phyloP scores from a whole-genome alignment of 106 monocot genomes.

The Apostasia ramifera region DNA sequence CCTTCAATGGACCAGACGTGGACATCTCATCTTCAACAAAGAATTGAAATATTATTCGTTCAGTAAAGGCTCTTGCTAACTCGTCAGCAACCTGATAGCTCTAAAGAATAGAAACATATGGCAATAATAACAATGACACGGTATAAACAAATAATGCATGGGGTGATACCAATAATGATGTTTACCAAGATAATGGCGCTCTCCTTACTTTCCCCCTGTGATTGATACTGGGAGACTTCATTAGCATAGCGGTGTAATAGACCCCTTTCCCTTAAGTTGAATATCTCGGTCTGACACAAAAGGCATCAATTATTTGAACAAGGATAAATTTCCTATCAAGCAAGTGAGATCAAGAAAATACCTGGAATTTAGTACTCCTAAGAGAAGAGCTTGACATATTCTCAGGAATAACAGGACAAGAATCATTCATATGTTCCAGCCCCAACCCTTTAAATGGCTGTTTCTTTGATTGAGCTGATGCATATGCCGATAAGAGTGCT shows the following conservation, averaged over 20 bases:
- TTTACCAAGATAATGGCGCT: conserved; percentile 58
- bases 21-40: conserved; percentile 42
- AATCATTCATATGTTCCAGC: conserved; percentile 88
- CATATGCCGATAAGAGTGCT: conserved; percentile 64
- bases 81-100: conserved; percentile 85
- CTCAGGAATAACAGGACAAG: conserved; percentile 55
- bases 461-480: conserved; percentile 50
- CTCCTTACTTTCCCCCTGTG: conserved; percentile 64
- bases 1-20: conserved; percentile 57
- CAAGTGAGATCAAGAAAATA: conserved; percentile 17
- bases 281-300: conserved; percentile 39
- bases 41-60: conserved; percentile 51
- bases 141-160: not conserved
- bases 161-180: not conserved
- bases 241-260: conserved; percentile 45
- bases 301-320: not conserved
- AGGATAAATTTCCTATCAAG: not conserved
- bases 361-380: conserved; percentile 74
- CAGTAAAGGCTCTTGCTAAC: conserved; percentile 75
- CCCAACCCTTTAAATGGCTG: conserved; percentile 74
- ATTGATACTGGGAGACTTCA: conserved; percentile 57
- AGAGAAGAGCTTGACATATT: conserved; percentile 39
- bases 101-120: conserved; percentile 16
- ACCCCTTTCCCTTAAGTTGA: conserved; percentile 77
- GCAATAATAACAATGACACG: not conserved